These are phyloP conservation scores for Xerocomus minutiporus DNA, from an alignment of 1,284 basidiomycete species.

Conservation along the genomic window DNA sequence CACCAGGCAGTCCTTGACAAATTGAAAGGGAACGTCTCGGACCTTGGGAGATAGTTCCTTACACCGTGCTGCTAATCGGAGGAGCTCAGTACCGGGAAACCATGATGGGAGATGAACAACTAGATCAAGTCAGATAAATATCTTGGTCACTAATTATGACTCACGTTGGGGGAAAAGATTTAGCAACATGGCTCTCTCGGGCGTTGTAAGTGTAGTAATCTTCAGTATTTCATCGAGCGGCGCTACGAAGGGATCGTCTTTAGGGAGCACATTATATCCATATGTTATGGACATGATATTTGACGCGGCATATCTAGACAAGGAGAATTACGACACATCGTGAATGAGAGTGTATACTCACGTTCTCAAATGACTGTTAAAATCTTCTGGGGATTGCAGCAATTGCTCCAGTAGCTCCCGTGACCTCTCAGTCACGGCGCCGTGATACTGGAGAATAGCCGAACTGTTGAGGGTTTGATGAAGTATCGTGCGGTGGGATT, in stretches of 20 bases:
- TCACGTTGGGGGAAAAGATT: slow-evolving; percentile 21
- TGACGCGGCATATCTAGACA: slow-evolving; percentile 18
- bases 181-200: slow-evolving; percentile 21
- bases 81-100: slow-evolving; percentile 31
- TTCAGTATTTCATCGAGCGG: slow-evolving; percentile 15
- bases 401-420: slow-evolving; percentile 11
- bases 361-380: slow-evolving; percentile 12
- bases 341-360: slow-evolving; percentile 5
- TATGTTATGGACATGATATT: slow-evolving; percentile 23
- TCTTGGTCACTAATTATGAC: slow-evolving; percentile 6
- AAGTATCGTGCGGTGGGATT: slow-evolving; percentile 17
- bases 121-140: slow-evolving; percentile 15
- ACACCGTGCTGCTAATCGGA: slow-evolving; percentile 23
- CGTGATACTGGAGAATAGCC: slow-evolving; percentile 13
- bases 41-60: slow-evolving; percentile 25
- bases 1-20: slow-evolving; percentile 34
- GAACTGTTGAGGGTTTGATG: slow-evolving; percentile 14
- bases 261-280: slow-evolving; percentile 18
- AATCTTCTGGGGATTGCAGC: slow-evolving; percentile 10
- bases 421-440: slow-evolving; percentile 2
- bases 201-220: slow-evolving; percentile 11
- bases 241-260: slow-evolving; percentile 16
- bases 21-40: slow-evolving; percentile 30
- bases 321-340: background rate
- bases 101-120: slow-evolving; percentile 32